Conservation (phyloP, 768 basidiomycete species). For the Chalciporus sphaerocephalus region DNA sequence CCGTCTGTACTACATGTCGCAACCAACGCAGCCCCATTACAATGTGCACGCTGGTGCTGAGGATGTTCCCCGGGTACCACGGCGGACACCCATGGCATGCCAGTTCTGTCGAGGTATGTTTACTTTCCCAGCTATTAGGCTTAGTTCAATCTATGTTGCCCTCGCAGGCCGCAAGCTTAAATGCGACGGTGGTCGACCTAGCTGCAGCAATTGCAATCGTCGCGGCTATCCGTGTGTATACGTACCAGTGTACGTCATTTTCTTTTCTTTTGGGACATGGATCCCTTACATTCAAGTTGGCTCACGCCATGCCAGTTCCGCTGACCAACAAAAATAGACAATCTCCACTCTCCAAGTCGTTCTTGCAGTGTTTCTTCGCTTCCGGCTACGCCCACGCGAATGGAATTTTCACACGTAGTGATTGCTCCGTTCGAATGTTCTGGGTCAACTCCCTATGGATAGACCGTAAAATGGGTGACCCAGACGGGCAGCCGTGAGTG, state of each 20-base stretch:
- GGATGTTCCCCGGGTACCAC: conserved; percentile 31
- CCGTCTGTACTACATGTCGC: conserved; percentile 19
- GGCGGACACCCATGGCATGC: conserved; percentile 67
- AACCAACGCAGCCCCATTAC: conserved; percentile 14
- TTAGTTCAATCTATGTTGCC: conserved; percentile 1
- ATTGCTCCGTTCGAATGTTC: conserved; percentile 10
- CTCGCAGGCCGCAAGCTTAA: conserved; percentile 62
- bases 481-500: conserved; percentile 9
- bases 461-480: conserved; percentile 6
- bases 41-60: conserved; percentile 13
- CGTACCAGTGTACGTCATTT: conserved; percentile 55
- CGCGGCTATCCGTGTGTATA: conserved; percentile 58
- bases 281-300: conserved; percentile 1
- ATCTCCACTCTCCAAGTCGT: background rate
- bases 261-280: conserved; percentile 5
- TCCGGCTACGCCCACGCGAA: conserved; percentile 12
- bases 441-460: conserved; percentile 5
- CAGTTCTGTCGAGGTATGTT: conserved; percentile 62
- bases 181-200: conserved; percentile 62
- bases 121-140: background rate
- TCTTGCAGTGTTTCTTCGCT: conserved; percentile 20
- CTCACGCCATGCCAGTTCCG: conserved; percentile 19
- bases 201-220: conserved; percentile 62
- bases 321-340: conserved; percentile 32
- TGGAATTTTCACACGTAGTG: conserved; percentile 22